Conservation (phyloP, 2,329 filamentous ascomycete genomes). For the Cladosporium halotolerans region DNA sequence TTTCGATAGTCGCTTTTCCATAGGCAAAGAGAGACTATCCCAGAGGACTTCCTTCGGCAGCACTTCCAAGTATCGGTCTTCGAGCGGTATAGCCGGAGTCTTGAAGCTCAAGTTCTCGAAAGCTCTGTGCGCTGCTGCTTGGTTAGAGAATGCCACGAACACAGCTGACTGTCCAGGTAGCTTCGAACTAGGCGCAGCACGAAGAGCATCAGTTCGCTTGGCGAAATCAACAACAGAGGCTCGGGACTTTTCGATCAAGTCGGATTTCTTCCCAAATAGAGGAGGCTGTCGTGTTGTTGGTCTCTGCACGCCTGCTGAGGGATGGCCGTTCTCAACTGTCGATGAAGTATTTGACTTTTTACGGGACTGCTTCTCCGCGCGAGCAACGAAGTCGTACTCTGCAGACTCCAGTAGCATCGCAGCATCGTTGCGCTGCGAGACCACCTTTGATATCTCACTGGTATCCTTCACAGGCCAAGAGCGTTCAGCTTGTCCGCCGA, state of each 20-base stretch:
- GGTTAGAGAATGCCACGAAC: constrained; percentile 80
- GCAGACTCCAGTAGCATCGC: constrained; percentile 39
- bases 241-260: constrained; percentile 83
- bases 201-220: constrained; percentile 62
- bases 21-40: constrained; percentile 38
- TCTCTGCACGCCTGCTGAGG: constrained; percentile 28
- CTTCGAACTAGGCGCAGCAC: constrained; percentile 48
- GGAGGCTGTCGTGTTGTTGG: constrained; percentile 66
- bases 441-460: constrained; percentile 39
- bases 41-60: constrained; percentile 43
- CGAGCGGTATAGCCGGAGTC: constrained; percentile 27
- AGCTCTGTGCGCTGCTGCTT: constrained; percentile 77
- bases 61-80: constrained; percentile 39
- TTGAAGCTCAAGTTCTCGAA: constrained; percentile 51
- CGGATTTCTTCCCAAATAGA: constrained; percentile 74
- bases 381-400: constrained; percentile 38
- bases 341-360: not conserved
- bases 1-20: constrained; percentile 23
- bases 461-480: constrained; percentile 42
- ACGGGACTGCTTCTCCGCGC: constrained; percentile 24
- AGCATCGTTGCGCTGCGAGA: constrained; percentile 39
- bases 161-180: constrained; percentile 61
- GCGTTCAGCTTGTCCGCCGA: constrained; percentile 33
- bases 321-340: constrained; percentile 1
- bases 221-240: constrained; percentile 66